Evolutionary conservation across 345 rosid genomes (phyloP).

Genomic region (Hibiscus tridactylites): DNA sequence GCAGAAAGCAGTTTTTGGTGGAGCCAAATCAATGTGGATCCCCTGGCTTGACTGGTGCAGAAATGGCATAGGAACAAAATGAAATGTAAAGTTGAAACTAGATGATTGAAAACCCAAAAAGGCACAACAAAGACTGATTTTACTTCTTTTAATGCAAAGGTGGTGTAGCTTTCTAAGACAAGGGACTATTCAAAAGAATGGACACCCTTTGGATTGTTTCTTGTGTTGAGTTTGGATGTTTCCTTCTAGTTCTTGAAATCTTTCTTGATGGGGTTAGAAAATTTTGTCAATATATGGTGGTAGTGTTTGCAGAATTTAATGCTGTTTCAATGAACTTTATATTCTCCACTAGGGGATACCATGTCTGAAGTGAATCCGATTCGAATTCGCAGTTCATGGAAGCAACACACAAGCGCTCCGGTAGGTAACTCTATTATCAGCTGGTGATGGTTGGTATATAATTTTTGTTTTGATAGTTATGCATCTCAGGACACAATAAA

Average conservation of each 20-base stretch:
- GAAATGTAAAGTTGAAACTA: conserved; percentile 5
- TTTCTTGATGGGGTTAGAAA: conserved; percentile 17
- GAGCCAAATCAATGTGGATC: conserved; percentile 1
- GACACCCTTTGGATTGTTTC: conserved; percentile 20
- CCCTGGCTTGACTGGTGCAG: neutral
- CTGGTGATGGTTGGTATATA: neutral
- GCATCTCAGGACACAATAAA: conserved; percentile 17
- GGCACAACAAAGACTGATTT: conserved; percentile 25
- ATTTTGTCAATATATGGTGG: conserved; percentile 17
- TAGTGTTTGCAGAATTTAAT: conserved; percentile 24
- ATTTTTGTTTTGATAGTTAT: conserved; percentile 30
- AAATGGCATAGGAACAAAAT: too few species aligned
- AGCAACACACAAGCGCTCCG: conserved; percentile 43
- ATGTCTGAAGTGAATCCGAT: conserved; percentile 20
- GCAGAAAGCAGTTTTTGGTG: neutral
- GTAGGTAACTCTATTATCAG: conserved; percentile 26
- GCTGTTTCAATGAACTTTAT: conserved; percentile 30
- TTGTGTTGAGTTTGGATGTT: conserved; percentile 34
- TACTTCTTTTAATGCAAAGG: conserved; percentile 88
- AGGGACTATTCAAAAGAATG: conserved; percentile 36
- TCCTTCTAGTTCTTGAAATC: conserved; percentile 15
- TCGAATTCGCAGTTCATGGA: conserved; percentile 24
- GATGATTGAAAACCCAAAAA: conserved; percentile 35
- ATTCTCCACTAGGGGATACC: neutral
- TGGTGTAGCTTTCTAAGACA: conserved; percentile 51